Percentiles rank a stretch among this genome's conserved stretches.
Conservation (phyloP, 1,139 yeast genomes). For the Geotrichum citri-aurantii region DNA sequence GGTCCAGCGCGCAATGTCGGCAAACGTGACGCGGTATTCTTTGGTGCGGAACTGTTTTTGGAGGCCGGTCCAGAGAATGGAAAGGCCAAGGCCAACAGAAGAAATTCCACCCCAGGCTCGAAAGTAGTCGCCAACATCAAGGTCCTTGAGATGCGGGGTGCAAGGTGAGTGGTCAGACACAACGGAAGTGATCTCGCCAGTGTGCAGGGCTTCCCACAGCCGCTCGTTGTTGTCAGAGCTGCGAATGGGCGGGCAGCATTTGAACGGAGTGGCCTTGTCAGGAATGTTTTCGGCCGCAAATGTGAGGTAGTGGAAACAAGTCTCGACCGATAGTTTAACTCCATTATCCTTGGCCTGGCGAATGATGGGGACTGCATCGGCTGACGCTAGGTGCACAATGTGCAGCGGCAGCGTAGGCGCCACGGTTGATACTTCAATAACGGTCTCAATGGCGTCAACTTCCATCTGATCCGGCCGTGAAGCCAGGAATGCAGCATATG, state of each 20-base stretch:
- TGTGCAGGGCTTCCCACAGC: constrained; percentile 71
- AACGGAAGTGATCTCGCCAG: constrained; percentile 68
- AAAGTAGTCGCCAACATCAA: constrained; percentile 80
- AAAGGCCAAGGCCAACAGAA: constrained; percentile 85
- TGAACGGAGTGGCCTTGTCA: constrained; percentile 70
- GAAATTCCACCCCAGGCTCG: constrained; percentile 98
- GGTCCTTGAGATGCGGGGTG: constrained; percentile 79
- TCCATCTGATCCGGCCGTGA: constrained; percentile 89
- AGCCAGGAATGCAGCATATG: constrained; percentile 67
- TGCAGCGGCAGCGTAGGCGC: constrained; percentile 60
- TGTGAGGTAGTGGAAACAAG: constrained; percentile 87
- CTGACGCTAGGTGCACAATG: constrained; percentile 84
- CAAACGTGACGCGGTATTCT: constrained; percentile 39
- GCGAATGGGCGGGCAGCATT: constrained; percentile 94
- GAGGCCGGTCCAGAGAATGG: constrained; percentile 74
- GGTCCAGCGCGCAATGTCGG: constrained; percentile 72
- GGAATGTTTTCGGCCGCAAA: constrained; percentile 72
- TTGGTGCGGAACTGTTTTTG: constrained; percentile 35
- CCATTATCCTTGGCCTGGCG: constrained; percentile 58
- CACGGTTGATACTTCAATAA: constrained; percentile 55
- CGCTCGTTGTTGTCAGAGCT: constrained; percentile 59
- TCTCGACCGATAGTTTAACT: constrained; percentile 71
- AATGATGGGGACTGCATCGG: constrained; percentile 65
- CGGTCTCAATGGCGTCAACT: constrained; percentile 69
- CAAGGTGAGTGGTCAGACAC: constrained; percentile 97